Percentiles rank a stretch among this genome's conserved stretches.
Evolutionary conservation across 805 yeast genomes (phyloP).

Genomic region (Clavispora fructus): DNA sequence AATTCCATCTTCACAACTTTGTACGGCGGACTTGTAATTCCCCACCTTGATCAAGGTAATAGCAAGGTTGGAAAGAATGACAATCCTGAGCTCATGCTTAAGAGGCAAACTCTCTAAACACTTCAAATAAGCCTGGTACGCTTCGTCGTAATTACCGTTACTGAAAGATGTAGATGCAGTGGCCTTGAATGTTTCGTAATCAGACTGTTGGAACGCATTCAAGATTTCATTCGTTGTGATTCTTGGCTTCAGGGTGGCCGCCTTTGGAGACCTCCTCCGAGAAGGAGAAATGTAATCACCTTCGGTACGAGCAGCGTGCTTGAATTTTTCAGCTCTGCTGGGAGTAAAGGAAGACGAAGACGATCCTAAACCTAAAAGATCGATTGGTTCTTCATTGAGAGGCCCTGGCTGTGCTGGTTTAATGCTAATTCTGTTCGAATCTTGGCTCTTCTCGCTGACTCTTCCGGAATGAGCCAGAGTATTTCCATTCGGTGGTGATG

Average conservation of each 20-base stretch:
- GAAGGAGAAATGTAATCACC: constrained; percentile 19
- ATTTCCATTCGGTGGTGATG: background rate
- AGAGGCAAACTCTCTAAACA: constrained; percentile 49
- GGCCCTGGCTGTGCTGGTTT: constrained; percentile 7
- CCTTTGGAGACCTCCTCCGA: constrained; percentile 13
- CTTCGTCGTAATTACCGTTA: constrained; percentile 75
- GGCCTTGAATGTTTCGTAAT: constrained; percentile 44
- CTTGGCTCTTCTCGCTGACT: background rate
- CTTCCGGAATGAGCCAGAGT: background rate
- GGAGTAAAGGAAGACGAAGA: constrained; percentile 3
- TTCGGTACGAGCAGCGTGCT: constrained; percentile 14
- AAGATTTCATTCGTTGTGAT: constrained; percentile 18
- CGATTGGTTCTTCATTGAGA: constrained; percentile 14
- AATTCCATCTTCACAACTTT: constrained; percentile 45
- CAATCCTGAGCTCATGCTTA: constrained; percentile 58
- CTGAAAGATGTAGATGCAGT: constrained; percentile 62
- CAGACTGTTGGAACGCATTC: constrained; percentile 35
- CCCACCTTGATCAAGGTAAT: constrained; percentile 63
- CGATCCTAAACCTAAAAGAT: constrained; percentile 23
- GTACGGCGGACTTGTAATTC: constrained; percentile 50
- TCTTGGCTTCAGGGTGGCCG: constrained; percentile 1
- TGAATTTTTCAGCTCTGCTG: constrained; percentile 24
- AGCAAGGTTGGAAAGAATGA: constrained; percentile 73
- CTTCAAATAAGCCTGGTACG: constrained; percentile 55
- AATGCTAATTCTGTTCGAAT: background rate